Evolutionary conservation across 306 rosid genomes (phyloP).

Genomic region (Rosa multiflora): DNA sequence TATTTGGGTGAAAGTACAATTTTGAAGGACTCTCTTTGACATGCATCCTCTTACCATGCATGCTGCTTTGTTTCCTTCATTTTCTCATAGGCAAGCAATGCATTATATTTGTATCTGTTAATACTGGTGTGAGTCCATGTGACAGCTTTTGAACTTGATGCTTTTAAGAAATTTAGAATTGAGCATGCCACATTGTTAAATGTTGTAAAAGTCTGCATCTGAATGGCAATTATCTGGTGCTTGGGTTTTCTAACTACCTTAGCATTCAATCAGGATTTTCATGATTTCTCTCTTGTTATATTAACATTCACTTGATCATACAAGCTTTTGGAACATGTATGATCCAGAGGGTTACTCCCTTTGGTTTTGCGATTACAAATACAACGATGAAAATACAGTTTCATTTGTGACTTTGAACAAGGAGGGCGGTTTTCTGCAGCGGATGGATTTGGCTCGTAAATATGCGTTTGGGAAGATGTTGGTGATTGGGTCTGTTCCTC

Average conservation of each 20-base stretch:
- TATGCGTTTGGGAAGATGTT: conserved; percentile 87
- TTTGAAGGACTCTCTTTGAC: neutral
- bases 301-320: conserved; percentile 8
- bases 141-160: neutral
- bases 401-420: conserved; percentile 78
- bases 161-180: neutral
- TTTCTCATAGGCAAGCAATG: neutral
- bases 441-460: conserved; percentile 84
- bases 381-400: conserved; percentile 73
- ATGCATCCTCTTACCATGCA: neutral
- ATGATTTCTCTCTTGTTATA: neutral
- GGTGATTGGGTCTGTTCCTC: conserved; percentile 67
- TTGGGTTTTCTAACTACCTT: neutral
- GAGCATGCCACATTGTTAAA: neutral
- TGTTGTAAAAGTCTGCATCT: neutral
- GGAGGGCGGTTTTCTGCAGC: conserved; percentile 78
- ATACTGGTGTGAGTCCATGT: neutral
- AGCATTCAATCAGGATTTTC: neutral
- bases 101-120: neutral
- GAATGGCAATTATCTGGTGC: neutral
- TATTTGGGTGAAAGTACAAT: neutral
- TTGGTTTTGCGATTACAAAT: conserved; percentile 80
- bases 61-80: too few species aligned
- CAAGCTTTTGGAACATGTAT: conserved; percentile 95
- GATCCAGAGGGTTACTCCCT: conserved; percentile 95